Evolutionary conservation across 106 monocot species (phyloP), one percentile per base, ranked within the genome.

Genomic region (Dendrobium catenatum): DNA sequence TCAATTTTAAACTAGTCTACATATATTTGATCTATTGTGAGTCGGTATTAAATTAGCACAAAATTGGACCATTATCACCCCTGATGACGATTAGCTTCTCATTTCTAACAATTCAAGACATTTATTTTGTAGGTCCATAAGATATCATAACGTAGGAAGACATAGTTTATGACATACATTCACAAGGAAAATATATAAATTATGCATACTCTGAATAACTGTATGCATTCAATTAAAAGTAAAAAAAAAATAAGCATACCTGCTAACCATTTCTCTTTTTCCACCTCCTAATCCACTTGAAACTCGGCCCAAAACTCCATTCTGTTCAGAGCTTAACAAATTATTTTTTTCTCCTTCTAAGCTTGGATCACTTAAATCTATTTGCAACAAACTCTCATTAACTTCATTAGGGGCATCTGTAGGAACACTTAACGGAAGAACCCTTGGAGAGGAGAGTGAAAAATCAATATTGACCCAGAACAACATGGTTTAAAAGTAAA

Each of bases 221-320:
- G 64, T 26, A 66, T 66, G 64, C 64, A 66, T 6, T 22, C 26
- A 26, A 66, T 40, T 72, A 40, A 72, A 72, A 72, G 9, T 17
- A 72, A 72, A 27, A 10, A 10, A 33, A 72, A 40, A 40, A 72
- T 37, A 72, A 72, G 72, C 2, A 72, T 72, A 72, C 72, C 72
- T 72, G 72, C 29, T 33, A 72, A 37, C 10, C 37, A 72, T 13
- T 72, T 72, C 72, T 37, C 72, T 29, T 37, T 72, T 72, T 72
- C 72, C 72, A 72, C 72, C 15, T 40, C 72, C 72, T 72, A 72
- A 13, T 72, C 37, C 72, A 72, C 72, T 72, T 29, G 72, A 72
- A 72, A 40, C 72, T 72, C 37, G 40, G 17, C 9, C 72, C 29
- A 72, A 72, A 33, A 40, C 72, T 72, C 37, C 72, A 72, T 72